Base-by-base conservation (phyloP, 305 asterid genomes). In the Plantago coronopus region DNA sequence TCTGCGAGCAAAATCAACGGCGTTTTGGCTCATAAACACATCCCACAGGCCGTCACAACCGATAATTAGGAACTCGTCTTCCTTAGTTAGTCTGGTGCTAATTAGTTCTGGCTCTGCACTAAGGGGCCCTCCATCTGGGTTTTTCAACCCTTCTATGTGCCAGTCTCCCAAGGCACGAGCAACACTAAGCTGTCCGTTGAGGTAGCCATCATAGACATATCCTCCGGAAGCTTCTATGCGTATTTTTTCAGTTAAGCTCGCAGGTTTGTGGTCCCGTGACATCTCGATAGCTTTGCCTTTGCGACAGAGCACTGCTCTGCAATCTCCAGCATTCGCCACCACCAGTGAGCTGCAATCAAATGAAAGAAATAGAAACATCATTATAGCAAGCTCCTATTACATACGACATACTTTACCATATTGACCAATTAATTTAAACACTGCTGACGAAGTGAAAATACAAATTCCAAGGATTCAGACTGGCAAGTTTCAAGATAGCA, bases 1-100 rank as follows among this genome's bases (percentile, higher is more conserved):
- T 48, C 96, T 79, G 6, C 97, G 95, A 38, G 99, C 96, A 77
- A 94, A 89, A 72, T 89, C 97, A 43, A 94, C 95, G 0, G 95
- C 99, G 25, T 89, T 89, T 69, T 94, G 97, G 80, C 94, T 89
- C 85, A 77, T 72, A 54, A 94, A 89, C 47, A 89, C 99, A 17
- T 94, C 99, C 99, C 97, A 94, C 10, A 94, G 72, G 15, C 99
- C 99, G 48, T 94, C 99, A 25, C 99, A 94, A 19, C 95, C 99
- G n/a, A 94, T 79, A 65, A 94, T 82, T 54, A 94, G 86, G 69
- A 94, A 94, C 83, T 94, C 99, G 0, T 89, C 99, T 68, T 94
- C 95, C 61, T 78, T 77, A 0, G 95, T 78, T 45, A 94, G 81
- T 48, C 60, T 78, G 5, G 93, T 85, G 76, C 69, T 79, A 88